Evolutionary conservation across 257 asterid species (phyloP), one percentile per base, ranked within the genome.

Genomic region (Solanum rostratum): DNA sequence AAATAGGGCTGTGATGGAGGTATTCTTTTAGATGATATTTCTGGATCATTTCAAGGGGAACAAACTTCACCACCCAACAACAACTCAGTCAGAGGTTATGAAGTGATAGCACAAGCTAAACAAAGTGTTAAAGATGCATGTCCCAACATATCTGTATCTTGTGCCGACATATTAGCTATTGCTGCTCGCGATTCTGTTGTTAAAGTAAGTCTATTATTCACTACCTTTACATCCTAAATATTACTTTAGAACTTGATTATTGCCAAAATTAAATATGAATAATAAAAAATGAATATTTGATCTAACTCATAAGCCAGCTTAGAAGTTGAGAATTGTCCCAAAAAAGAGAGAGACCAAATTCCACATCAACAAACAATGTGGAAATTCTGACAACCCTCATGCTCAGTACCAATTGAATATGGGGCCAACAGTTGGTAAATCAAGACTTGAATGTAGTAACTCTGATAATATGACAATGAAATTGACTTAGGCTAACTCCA

Each of bases 1-100:
- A 37, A 4, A 19, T 11, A 81, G 84, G 84, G 84, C 60, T 81
- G 84, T 18, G 84, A 81, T 81, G 84, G 84, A 81, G 84, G 84
- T 62, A 43, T 81, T 19, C 84, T 81, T 63, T 76, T 81, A 60
- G 57, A 81, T 24, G 84, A 43, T 27, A 60, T 63, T 41, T 12
- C 20, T 81, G 84, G 84, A 16, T 24, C 82, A 76, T 83, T 83
- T 18, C 3, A 2, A 24, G 81, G 85, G 14, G 84, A 81, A 49
- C 84, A 81, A 43, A 81, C 15, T 41, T 62, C 84, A 43, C 76
- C 76, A 27, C 74, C 84, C 18, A 81, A 81, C 18, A 14, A 19
- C 6, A 81, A 60, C 76, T 81, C 84, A 11, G 84, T 24, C 57
- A 60, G 84, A 65, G 84, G 84, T 10, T 81, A 7, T 60, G 84